These are phyloP conservation scores for Coprinellus micaceus DNA, from an alignment of 768 basidiomycete genomes.

Conservation along the genomic window DNA sequence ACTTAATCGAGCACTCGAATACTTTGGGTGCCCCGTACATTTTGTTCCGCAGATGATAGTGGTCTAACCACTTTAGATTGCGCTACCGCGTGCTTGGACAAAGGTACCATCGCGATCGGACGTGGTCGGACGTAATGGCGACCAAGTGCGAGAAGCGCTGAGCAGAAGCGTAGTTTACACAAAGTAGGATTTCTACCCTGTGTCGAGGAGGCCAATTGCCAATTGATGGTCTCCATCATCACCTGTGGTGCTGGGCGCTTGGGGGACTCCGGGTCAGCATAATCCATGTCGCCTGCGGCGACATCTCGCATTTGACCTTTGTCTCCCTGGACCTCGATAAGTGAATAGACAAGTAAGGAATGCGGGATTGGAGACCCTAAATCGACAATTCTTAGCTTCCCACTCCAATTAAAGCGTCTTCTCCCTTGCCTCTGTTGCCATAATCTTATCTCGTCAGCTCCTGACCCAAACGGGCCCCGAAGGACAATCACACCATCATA, in stretches of 20 bases:
- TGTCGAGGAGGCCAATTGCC: not conserved
- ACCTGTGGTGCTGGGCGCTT: too few species aligned
- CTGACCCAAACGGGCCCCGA: not conserved
- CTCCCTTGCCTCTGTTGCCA: not conserved
- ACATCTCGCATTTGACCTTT: too few species aligned
- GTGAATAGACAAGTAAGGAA: too few species aligned
- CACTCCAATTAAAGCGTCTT: not conserved
- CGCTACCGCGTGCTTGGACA: not conserved
- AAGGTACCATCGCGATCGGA: not conserved
- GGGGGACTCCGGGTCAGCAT: too few species aligned
- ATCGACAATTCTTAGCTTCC: not conserved
- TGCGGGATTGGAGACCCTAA: not conserved
- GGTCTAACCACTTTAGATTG: not conserved
- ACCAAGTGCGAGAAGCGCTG: not conserved
- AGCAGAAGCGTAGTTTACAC: not conserved
- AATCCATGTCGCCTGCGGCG: too few species aligned
- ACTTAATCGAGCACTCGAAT: not conserved
- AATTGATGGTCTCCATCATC: not conserved
- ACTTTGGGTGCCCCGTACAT: not conserved
- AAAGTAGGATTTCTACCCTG: not conserved
- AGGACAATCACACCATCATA: not conserved
- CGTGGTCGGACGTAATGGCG: not conserved
- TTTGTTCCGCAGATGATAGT: constrained; percentile 4
- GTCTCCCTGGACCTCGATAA: too few species aligned
- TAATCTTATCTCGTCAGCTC: not conserved